Evolutionary conservation across 2,329 filamentous ascomycete genomes (phyloP), one percentile per base, ranked within the genome.

Genomic region (Septoria petroselini): DNA sequence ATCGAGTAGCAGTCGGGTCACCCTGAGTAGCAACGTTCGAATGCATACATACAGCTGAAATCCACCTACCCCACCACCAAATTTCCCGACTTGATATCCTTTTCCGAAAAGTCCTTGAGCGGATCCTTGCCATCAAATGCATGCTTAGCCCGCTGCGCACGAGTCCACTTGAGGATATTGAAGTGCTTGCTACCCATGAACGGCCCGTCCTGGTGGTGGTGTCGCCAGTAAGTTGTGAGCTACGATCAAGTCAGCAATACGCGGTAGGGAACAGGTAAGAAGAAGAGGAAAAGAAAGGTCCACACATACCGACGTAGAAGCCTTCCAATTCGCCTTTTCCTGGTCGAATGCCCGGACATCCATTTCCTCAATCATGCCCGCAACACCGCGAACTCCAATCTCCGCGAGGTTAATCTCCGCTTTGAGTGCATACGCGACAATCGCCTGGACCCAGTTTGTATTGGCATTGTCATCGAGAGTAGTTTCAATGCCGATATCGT

Each of bases 111-210:
- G 7, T 51, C 35, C 12, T 53, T 40, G 38, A 57, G 18, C n/a
- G 54, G 54, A 39, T 57, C 56, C 33, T 53, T 39, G 7, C 50
- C 29, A 33, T 58, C 52, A 14, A 57, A 58, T 6, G 31, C 31
- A 19, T 53, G 45, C 21, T 50, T 23, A 3, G 48, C 51, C 3
- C 53, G 38, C 23, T 60, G 35, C 21, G 41, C 27, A 15, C 46
- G 45, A 4, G 33, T 45, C 53, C 53, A 50, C 35, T 48, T 53
- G 1, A 47, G 34, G 30, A 57, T 54, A 31, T 58, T 53, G 42
- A 43, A 48, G 3, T 50, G 23, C 14, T 41, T 33, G 12, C 55
- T 53, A n/a, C 51, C 58, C 7, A 57, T 35, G 15, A 46, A 40
- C 11, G 40, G 31, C 30, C 14, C 27, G 11, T 19, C 21, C 7